Evolutionary conservation across 2,329 filamentous ascomycete genomes (phyloP).

Genomic region (Aspergillus carbonarius): DNA sequence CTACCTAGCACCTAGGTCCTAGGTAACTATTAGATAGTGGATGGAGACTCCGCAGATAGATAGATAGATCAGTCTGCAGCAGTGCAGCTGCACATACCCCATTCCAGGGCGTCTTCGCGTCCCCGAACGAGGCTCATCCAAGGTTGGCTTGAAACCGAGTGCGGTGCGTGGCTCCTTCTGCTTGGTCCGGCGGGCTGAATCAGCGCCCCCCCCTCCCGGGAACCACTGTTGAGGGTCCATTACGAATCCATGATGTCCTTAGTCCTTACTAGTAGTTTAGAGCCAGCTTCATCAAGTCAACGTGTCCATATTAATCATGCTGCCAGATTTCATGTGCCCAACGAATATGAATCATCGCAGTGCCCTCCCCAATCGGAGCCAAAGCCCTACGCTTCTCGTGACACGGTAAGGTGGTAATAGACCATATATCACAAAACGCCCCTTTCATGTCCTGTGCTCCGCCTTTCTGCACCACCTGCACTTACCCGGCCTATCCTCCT

Average conservation of each 20-base stretch:
- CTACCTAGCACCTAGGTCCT: too few species aligned
- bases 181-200: neutral
- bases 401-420: neutral
- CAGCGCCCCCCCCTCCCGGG: neutral
- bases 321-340: neutral
- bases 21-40: too few species aligned
- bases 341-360: neutral
- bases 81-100: too few species aligned
- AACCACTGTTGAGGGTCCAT: neutral
- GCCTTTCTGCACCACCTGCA: neutral
- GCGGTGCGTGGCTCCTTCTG: neutral
- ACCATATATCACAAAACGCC: constrained; percentile 1
- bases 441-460: constrained; percentile 1
- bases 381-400: neutral
- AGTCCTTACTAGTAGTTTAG: neutral
- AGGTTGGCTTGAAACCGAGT: neutral
- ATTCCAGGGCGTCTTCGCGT: too few species aligned
- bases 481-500: neutral
- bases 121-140: neutral
- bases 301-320: neutral
- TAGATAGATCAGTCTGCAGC: too few species aligned
- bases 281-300: neutral
- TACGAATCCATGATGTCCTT: neutral
- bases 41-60: too few species aligned
- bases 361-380: neutral